phyloP scores from a whole-genome alignment of 768 basidiomycete species.

The Mycena rosella region DNA sequence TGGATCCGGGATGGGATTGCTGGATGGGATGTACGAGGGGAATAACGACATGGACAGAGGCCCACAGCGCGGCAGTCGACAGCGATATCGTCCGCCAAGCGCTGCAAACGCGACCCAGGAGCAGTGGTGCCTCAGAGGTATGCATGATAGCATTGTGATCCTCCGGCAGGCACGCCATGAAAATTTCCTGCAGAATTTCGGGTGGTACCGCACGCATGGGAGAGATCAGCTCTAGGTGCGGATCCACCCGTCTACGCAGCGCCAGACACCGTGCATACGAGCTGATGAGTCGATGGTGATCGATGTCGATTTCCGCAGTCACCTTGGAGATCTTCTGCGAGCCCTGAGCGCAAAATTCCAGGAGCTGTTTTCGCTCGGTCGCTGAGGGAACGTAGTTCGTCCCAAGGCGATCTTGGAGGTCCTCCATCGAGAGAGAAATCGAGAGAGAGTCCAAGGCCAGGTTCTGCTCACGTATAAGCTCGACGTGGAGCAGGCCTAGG shows the following conservation, averaged over 20 bases:
- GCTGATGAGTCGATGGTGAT: background rate
- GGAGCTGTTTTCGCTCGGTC: background rate
- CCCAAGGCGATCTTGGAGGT: background rate
- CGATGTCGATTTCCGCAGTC: background rate
- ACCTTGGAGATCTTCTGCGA: background rate
- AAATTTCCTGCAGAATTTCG: slow-evolving; percentile 24
- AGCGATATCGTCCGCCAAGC: slow-evolving; percentile 8
- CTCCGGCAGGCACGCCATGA: slow-evolving; percentile 6
- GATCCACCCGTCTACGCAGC: background rate
- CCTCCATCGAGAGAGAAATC: background rate
- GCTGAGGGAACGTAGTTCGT: slow-evolving; percentile 18
- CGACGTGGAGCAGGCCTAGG: background rate
- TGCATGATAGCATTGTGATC: slow-evolving; percentile 15
- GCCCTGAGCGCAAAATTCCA: background rate
- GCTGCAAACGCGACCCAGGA: slow-evolving; percentile 17
- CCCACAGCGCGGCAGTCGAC: slow-evolving; percentile 10
- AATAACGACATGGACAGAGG: slow-evolving; percentile 17
- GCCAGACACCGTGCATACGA: background rate
- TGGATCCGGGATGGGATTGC: too few species aligned
- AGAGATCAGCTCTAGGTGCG: slow-evolving; percentile 13
- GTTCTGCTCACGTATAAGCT: background rate
- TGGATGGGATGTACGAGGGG: background rate
- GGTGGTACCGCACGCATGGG: slow-evolving; percentile 9
- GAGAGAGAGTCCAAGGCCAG: background rate
- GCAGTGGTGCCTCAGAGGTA: background rate